Conservation (phyloP, 805 yeast genomes). For the Metschnikowia proteae region DNA sequence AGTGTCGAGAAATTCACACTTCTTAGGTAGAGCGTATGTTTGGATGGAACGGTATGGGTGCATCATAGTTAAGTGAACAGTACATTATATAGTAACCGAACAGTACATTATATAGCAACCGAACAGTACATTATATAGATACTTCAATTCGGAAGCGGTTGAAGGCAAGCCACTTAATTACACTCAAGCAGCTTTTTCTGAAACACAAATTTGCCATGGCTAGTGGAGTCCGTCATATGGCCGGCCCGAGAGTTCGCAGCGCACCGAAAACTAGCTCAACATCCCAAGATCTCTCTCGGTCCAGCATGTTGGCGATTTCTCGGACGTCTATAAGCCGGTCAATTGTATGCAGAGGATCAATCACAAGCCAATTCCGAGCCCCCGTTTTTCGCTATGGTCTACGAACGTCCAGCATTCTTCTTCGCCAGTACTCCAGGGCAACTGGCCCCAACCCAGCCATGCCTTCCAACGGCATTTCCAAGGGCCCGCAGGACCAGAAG, state of each 20-base stretch:
- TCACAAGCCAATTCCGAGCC: neutral
- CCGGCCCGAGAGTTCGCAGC: conserved; percentile 3
- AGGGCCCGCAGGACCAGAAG: neutral
- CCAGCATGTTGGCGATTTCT: neutral
- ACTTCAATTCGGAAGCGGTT: too few relatives aligned
- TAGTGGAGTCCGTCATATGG: neutral
- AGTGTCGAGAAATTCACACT: neutral
- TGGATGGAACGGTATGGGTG: neutral
- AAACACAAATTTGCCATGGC: too few relatives aligned
- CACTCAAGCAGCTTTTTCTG: too few relatives aligned
- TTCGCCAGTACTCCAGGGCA: neutral
- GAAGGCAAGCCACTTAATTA: too few relatives aligned
- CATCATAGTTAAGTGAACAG: too few relatives aligned
- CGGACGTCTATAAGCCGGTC: neutral
- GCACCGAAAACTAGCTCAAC: conserved; percentile 1
- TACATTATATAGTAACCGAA: too few relatives aligned
- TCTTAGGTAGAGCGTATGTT: neutral
- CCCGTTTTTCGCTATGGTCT: neutral
- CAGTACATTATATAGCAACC: too few relatives aligned
- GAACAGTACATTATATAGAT: too few relatives aligned
- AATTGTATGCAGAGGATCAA: neutral
- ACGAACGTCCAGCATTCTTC: conserved; percentile 2
- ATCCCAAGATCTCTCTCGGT: neutral
- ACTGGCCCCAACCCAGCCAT: neutral
- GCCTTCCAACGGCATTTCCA: neutral